Conservation (phyloP, 352 stramenopile genomes). For the Aphanomyces invadans region DNA sequence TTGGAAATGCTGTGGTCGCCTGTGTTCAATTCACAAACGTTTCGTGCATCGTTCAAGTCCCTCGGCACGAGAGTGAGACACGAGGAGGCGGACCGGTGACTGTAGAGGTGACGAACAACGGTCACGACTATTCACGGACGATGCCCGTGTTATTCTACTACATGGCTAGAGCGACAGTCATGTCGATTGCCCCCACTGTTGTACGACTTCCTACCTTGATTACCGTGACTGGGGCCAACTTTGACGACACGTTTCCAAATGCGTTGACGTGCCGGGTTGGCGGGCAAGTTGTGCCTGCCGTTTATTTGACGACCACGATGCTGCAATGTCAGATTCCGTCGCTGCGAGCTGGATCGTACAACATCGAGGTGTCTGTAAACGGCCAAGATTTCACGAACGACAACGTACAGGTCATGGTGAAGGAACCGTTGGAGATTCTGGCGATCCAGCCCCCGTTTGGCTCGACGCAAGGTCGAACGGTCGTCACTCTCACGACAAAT, state of each 20-base stretch:
- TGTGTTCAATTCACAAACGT: constrained; percentile 1
- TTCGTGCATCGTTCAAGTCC: constrained; percentile 11
- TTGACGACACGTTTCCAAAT: constrained; percentile 28
- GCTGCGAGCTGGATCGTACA: constrained; percentile 36
- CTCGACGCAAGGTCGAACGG: constrained; percentile 36
- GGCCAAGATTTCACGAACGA: constrained; percentile 39
- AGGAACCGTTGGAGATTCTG: constrained; percentile 34
- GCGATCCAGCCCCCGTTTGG: constrained; percentile 37
- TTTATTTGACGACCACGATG: constrained; percentile 33
- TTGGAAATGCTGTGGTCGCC: neutral
- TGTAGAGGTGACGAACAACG: constrained; percentile 17
- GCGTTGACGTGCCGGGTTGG: constrained; percentile 32
- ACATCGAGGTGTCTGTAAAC: constrained; percentile 42
- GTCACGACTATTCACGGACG: constrained; percentile 14
- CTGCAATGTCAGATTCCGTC: constrained; percentile 31
- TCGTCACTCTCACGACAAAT: constrained; percentile 29
- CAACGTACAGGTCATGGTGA: constrained; percentile 35
- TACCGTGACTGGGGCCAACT: constrained; percentile 29
- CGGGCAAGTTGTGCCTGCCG: neutral
- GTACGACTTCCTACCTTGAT: constrained; percentile 23
- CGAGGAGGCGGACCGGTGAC: constrained; percentile 2
- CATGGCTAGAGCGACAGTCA: constrained; percentile 23
- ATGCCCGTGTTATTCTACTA: constrained; percentile 31
- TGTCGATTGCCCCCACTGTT: constrained; percentile 29
- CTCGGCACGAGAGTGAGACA: neutral